A percentile compares a stretch with the other conserved stretches of the same genome.
Evolutionary conservation across 1,284 basidiomycete species (phyloP).

Genomic region (Boletus hoseneyae): DNA sequence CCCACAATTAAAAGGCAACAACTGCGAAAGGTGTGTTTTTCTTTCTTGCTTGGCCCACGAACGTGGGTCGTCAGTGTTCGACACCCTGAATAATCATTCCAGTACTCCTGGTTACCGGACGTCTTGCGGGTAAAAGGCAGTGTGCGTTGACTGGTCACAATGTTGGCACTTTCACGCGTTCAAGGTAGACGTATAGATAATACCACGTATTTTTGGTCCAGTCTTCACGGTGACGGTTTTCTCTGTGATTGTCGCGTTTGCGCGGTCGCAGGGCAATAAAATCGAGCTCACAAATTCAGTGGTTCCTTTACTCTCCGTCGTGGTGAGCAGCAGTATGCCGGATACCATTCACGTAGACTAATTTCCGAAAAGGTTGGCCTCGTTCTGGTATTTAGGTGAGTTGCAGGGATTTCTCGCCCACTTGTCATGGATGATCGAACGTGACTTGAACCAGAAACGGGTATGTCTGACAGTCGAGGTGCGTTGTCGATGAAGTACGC

Average conservation of each 20-base stretch:
- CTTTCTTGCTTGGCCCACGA: not conserved
- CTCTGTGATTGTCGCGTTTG: slow-evolving; percentile 59
- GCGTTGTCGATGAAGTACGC: not conserved
- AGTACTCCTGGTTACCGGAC: slow-evolving; percentile 91
- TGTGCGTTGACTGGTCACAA: slow-evolving; percentile 36
- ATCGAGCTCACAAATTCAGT: slow-evolving; percentile 69
- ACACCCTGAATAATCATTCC: slow-evolving; percentile 10
- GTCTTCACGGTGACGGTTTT: slow-evolving; percentile 82
- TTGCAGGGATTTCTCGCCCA: slow-evolving; percentile 1
- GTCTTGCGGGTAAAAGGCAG: slow-evolving; percentile 78
- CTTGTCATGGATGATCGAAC: not conserved
- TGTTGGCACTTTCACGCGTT: slow-evolving; percentile 2
- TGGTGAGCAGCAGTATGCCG: slow-evolving; percentile 53
- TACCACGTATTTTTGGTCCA: slow-evolving; percentile 67
- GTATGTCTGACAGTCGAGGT: slow-evolving; percentile 18
- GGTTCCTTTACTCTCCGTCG: slow-evolving; percentile 83
- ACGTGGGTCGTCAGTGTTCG: not conserved
- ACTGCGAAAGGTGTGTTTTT: slow-evolving; percentile 26
- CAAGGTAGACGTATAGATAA: slow-evolving; percentile 44
- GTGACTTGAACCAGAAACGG: slow-evolving; percentile 21
- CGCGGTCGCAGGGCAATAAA: slow-evolving; percentile 48
- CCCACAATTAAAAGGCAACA: slow-evolving; percentile 31
- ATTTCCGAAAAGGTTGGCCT: slow-evolving; percentile 55
- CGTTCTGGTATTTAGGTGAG: slow-evolving; percentile 73
- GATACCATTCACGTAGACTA: not conserved